Evolutionary conservation across 2,329 filamentous ascomycete genomes (phyloP).

Genomic region (Scorias spongiosa): DNA sequence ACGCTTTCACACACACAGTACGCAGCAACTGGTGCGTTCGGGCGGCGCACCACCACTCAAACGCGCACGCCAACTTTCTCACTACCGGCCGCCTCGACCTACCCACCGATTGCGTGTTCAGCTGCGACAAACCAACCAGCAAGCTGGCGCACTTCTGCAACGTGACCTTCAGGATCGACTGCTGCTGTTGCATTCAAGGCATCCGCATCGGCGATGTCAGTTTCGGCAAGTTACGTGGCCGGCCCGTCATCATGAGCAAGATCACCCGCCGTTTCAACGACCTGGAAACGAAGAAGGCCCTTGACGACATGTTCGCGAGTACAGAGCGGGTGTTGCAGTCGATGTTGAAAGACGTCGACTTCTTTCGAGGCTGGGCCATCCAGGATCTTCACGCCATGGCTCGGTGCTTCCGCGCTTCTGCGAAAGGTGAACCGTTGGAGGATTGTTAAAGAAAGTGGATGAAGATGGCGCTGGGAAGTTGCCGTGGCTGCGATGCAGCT

Average conservation of each 20-base stretch:
- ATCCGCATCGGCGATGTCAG: background rate
- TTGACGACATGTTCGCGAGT: background rate
- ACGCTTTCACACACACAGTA: constrained; percentile 1
- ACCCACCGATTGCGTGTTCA: background rate
- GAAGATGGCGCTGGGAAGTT: too few relatives aligned
- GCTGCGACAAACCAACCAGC: background rate
- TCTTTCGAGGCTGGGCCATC: background rate
- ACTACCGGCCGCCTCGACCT: constrained; percentile 1
- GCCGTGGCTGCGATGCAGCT: too few relatives aligned
- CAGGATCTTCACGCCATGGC: background rate
- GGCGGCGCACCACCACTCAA: background rate
- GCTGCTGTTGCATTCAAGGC: constrained; percentile 2
- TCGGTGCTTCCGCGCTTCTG: background rate
- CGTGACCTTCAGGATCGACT: constrained; percentile 1
- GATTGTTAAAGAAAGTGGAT: background rate
- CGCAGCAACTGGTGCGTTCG: constrained; percentile 2
- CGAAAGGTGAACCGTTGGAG: background rate
- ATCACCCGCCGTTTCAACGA: background rate
- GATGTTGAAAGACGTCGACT: background rate
- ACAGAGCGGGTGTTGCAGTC: background rate
- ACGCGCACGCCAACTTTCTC: constrained; percentile 1
- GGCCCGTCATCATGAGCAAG: background rate
- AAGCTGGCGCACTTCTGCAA: constrained; percentile 1
- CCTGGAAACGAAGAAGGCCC: background rate
- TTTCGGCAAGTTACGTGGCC: background rate